Conservation (phyloP, 768 basidiomycete species). For the Rhizopogon vesiculosus region DNA sequence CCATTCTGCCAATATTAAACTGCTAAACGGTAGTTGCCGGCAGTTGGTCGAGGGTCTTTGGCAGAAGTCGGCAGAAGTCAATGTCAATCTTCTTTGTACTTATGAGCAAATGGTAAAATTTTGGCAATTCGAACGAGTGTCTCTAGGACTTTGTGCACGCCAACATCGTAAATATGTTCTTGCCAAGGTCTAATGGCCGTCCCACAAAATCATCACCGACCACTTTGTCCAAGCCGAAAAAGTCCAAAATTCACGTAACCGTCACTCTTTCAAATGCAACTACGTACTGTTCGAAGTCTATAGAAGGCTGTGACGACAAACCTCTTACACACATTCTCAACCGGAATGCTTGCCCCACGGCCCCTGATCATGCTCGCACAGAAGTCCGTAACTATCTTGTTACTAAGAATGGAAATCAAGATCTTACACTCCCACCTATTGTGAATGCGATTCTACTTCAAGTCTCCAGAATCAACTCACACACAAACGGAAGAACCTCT, state of each 20-base stretch:
- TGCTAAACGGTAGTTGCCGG: too few relatives aligned
- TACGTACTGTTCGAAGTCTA: conserved; percentile 7
- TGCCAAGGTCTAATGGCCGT: not conserved
- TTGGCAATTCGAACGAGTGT: too few relatives aligned
- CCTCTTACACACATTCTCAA: conserved; percentile 6
- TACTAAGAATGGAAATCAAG: not conserved
- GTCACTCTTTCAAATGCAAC: conserved; percentile 8
- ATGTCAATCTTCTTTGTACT: too few relatives aligned
- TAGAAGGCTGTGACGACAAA: conserved; percentile 10
- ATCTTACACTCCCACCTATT: not conserved
- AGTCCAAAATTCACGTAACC: conserved; percentile 4
- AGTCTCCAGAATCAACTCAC: not conserved
- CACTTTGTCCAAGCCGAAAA: conserved; percentile 2
- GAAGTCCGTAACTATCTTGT: not conserved
- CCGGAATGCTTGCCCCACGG: not conserved
- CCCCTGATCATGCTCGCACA: not conserved
- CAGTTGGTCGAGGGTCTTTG: too few relatives aligned
- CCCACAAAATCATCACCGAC: conserved; percentile 3
- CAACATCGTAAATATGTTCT: not conserved
- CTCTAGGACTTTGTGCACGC: too few relatives aligned
- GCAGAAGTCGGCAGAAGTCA: not conserved
- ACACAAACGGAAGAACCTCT: not conserved
- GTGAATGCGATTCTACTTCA: not conserved
- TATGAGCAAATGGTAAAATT: too few relatives aligned
- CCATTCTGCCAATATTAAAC: too few relatives aligned